phyloP scores from a whole-genome alignment of 768 basidiomycete genomes.

The Suillus tomentosus region DNA sequence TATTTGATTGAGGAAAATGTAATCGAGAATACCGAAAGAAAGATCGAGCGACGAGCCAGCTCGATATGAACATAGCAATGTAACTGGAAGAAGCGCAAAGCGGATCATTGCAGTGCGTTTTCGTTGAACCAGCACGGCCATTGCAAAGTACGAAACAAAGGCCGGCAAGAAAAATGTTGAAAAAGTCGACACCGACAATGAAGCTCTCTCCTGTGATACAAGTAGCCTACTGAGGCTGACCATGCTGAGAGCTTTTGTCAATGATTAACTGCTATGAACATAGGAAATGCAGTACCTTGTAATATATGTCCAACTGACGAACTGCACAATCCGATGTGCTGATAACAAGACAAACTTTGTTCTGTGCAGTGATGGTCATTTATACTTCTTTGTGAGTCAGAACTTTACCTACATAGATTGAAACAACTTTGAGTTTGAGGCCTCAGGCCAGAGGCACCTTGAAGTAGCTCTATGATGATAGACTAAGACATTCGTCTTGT shows the following conservation, averaged over 20 bases:
- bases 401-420: too few relatives aligned
- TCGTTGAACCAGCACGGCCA: constrained; percentile 54
- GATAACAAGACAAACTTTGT: too few relatives aligned
- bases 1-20: constrained; percentile 24
- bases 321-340: too few relatives aligned
- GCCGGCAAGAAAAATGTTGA: constrained; percentile 42
- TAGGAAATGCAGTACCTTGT: not conserved
- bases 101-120: constrained; percentile 43
- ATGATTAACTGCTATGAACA: not conserved
- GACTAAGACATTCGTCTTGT: too few relatives aligned
- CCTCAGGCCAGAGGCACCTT: too few relatives aligned
- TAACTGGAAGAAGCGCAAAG: constrained; percentile 49
- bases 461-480: too few relatives aligned
- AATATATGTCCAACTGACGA: not conserved
- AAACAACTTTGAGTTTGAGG: too few relatives aligned
- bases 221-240: not conserved
- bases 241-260: constrained; percentile 4
- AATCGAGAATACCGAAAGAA: constrained; percentile 18
- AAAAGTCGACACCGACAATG: constrained; percentile 32
- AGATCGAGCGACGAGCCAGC: constrained; percentile 33
- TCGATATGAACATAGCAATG: constrained; percentile 45
- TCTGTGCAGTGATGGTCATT: too few relatives aligned
- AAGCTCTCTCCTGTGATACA: constrained; percentile 8
- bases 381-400: too few relatives aligned
- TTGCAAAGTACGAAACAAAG: constrained; percentile 47